A percentile compares a stretch with the other conserved stretches of the same genome.
phyloP scores from a whole-genome alignment of 2,329 filamentous ascomycete genomes.

The Hansfordia pulvinata region DNA sequence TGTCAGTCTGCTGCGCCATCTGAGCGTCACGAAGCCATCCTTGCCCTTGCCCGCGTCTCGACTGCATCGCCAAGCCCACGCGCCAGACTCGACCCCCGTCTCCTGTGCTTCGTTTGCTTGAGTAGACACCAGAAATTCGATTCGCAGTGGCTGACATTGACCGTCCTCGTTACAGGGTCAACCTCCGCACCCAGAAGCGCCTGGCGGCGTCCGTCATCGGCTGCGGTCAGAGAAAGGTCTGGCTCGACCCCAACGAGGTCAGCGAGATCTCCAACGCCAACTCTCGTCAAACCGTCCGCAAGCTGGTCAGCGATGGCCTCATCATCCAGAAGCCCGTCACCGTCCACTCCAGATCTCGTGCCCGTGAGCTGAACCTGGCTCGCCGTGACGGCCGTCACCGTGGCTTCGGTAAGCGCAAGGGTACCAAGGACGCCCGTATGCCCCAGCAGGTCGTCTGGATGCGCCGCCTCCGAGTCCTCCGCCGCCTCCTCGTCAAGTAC shows the following conservation, averaged over 20 bases:
- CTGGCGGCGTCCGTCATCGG: slow-evolving; percentile 96
- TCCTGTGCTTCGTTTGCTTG: too few relatives aligned
- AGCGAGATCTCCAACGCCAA: slow-evolving; percentile 99
- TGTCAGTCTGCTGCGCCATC: too few relatives aligned
- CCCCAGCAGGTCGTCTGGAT: slow-evolving; percentile 98
- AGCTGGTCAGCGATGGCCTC: slow-evolving; percentile 98
- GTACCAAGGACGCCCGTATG: slow-evolving; percentile 99
- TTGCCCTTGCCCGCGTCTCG: too few relatives aligned
- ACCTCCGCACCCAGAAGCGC: slow-evolving; percentile 99
- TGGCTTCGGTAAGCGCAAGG: slow-evolving; percentile 99
- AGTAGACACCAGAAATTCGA: too few relatives aligned
- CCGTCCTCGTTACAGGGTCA: slow-evolving; percentile 70
- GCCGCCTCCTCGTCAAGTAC: slow-evolving; percentile 98
- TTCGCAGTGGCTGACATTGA: slow-evolving; percentile 11
- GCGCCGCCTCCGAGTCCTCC: slow-evolving; percentile 98
- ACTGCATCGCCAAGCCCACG: too few relatives aligned
- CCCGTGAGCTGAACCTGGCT: slow-evolving; percentile 87
- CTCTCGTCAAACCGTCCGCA: slow-evolving; percentile 99
- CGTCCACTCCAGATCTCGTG: slow-evolving; percentile 97
- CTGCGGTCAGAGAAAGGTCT: slow-evolving; percentile 99
- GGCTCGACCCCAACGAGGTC: slow-evolving; percentile 99
- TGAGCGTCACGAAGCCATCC: too few relatives aligned
- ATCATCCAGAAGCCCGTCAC: slow-evolving; percentile 99
- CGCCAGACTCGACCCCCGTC: too few relatives aligned
- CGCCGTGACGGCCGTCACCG: slow-evolving; percentile 94